These are phyloP conservation scores for Ustilago loliicola DNA, from an alignment of 1,284 basidiomycete species.

Conservation along the genomic window DNA sequence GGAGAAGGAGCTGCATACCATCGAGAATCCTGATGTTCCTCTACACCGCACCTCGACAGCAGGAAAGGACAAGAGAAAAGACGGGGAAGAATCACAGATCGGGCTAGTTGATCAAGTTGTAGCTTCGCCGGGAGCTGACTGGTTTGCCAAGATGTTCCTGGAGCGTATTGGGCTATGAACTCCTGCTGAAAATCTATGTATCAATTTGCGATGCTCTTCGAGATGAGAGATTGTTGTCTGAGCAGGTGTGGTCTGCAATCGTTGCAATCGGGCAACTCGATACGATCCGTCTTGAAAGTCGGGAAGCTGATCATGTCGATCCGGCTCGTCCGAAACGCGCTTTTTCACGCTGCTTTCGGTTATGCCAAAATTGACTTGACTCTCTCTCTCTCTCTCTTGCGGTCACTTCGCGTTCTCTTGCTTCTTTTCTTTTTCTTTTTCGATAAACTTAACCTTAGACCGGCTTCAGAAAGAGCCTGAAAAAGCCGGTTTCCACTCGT, in stretches of 20 bases:
- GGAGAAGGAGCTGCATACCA: slow-evolving; percentile 18
- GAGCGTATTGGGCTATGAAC: slow-evolving; percentile 41
- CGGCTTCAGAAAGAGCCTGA: slow-evolving; percentile 34
- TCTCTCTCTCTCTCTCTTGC: slow-evolving; percentile 8
- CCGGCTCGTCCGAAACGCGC: background rate
- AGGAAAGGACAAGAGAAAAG: background rate
- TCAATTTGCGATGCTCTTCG: background rate
- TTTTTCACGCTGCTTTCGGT: slow-evolving; percentile 26
- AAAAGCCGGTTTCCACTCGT: slow-evolving; percentile 34
- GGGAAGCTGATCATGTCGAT: background rate
- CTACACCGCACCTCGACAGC: slow-evolving; percentile 9
- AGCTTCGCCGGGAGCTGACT: slow-evolving; percentile 53
- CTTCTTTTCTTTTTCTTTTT: background rate
- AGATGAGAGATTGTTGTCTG: background rate
- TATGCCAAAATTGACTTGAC: no score
- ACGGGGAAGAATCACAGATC: slow-evolving; percentile 22
- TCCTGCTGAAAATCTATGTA: background rate
- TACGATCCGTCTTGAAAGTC: slow-evolving; percentile 4
- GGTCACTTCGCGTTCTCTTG: slow-evolving; percentile 26
- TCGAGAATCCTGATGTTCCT: slow-evolving; percentile 33
- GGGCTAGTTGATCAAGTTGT: slow-evolving; percentile 54
- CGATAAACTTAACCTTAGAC: no score
- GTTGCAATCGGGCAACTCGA: slow-evolving; percentile 3
- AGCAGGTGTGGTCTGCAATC: background rate
- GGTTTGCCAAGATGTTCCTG: slow-evolving; percentile 59